Base-by-base conservation (phyloP, 306 rosid genomes). In the Casuarina equisetifolia region DNA sequence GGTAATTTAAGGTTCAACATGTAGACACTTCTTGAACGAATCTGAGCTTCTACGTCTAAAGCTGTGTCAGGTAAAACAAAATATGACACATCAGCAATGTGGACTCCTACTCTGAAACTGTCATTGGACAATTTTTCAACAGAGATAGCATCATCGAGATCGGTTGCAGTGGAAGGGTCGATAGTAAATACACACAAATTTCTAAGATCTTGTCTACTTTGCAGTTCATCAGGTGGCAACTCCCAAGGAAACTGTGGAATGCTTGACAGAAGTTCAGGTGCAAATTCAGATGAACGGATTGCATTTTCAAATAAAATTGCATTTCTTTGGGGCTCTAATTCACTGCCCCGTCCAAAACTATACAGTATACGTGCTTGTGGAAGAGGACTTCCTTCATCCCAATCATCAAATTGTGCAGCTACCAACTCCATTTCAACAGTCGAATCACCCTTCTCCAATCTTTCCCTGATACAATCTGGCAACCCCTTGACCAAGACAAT, bases 61-160 rank as follows among this genome's bases (percentile, higher is more conserved):
- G 88, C 78, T 48, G 97, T 87, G 79, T 76, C 83, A 0, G 97
- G 93, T 74, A 86, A 76, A 78, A 95, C 97, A 87, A 91, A 95
- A 84, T 91, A 90, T 19, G 98, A 91, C 44, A 69, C 89, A 79
- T 95, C 98, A 72, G 97, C 88, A 85, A 92, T 87, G 87, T 95
- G 97, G 76, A 95, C 48, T 64, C 98, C 98, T 76, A 92, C 96
- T 82, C 98, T 87, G 73, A 71, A 92, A 71, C 82, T 85, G 54
- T 89, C 91, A 75, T 88, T 86, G 63, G 92, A 81, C 73, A 95
- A 84, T 73, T 83, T 89, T 85, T 89, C 88, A 84, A 92, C 75
- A 15, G 97, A 92, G 45, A 95, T 82, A 61, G 98, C 98, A 87
- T 95, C 98, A 78, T 95, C 98, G 79, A 95, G 87, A 78, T 92